A percentile compares a stretch with the other conserved stretches of the same genome.
These are phyloP conservation scores for Escovopsis weberi DNA, from an alignment of 2,329 filamentous ascomycete genomes.

Conservation along the genomic window DNA sequence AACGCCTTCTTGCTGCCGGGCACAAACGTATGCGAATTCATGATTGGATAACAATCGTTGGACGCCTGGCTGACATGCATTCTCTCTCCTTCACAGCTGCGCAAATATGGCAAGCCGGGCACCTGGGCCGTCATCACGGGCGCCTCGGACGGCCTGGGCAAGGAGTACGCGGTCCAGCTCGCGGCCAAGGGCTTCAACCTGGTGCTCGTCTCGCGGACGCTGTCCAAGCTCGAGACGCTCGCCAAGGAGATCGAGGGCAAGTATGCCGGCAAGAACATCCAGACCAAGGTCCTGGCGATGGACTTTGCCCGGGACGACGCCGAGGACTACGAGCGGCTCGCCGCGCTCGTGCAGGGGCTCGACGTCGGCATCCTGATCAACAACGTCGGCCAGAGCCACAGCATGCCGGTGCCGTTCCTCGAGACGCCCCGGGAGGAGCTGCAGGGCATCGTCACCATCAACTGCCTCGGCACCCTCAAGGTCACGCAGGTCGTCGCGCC, in stretches of 20 bases:
- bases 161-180: slow-evolving; percentile 86
- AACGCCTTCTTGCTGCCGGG: slow-evolving; percentile 55
- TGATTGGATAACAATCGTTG: not conserved
- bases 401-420: slow-evolving; percentile 78
- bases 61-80: too few species aligned
- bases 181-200: slow-evolving; percentile 89
- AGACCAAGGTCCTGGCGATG: slow-evolving; percentile 75
- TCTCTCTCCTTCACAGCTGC: slow-evolving; percentile 35
- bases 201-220: slow-evolving; percentile 87
- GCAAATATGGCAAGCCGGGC: slow-evolving; percentile 78
- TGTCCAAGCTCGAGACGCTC: slow-evolving; percentile 72
- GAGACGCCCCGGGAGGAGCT: slow-evolving; percentile 69
- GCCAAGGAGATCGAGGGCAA: slow-evolving; percentile 60
- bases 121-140: slow-evolving; percentile 93
- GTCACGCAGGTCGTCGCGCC: slow-evolving; percentile 77
- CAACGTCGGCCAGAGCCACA: slow-evolving; percentile 92
- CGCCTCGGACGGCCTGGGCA: slow-evolving; percentile 90
- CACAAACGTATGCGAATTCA: slow-evolving; percentile 33
- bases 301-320: slow-evolving; percentile 75
- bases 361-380: slow-evolving; percentile 86
- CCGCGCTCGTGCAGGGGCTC: slow-evolving; percentile 51
- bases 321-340: slow-evolving; percentile 63
- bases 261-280: slow-evolving; percentile 43
- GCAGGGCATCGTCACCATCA: slow-evolving; percentile 84
- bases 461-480: slow-evolving; percentile 80